Conservation (phyloP, 768 basidiomycete species). For the Lactarius indigo region DNA sequence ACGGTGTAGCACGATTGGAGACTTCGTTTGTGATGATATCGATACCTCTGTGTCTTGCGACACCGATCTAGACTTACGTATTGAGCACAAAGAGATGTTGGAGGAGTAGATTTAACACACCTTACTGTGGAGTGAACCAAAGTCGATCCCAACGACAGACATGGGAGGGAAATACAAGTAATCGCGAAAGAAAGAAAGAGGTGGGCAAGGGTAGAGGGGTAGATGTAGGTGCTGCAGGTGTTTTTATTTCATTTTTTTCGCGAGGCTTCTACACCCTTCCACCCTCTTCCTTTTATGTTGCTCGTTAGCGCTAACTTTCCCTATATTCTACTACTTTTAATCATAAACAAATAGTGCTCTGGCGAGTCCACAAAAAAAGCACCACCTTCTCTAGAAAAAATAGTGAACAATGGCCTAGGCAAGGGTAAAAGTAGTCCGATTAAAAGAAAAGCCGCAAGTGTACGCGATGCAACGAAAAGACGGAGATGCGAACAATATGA, state of each 20-base stretch:
- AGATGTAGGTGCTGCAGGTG: background rate
- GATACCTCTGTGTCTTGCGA: slow-evolving; percentile 92
- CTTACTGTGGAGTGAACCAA: slow-evolving; percentile 88
- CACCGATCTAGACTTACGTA: slow-evolving; percentile 68
- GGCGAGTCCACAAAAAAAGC: background rate
- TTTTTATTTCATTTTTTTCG: slow-evolving; percentile 26
- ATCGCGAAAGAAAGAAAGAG: slow-evolving; percentile 1
- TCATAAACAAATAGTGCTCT: background rate
- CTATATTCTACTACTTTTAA: background rate
- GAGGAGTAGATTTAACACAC: slow-evolving; percentile 37
- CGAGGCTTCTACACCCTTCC: slow-evolving; percentile 24
- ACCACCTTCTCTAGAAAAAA: no score
- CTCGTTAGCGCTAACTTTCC: background rate
- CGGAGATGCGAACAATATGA: background rate
- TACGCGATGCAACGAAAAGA: background rate
- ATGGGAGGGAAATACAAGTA: slow-evolving; percentile 38
- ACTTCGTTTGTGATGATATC: slow-evolving; percentile 99
- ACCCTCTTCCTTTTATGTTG: slow-evolving; percentile 1
- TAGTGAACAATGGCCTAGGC: background rate
- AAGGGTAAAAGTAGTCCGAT: background rate
- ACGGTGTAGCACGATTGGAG: slow-evolving; percentile 96
- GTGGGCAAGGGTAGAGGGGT: slow-evolving; percentile 10
- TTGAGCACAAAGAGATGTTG: slow-evolving; percentile 6
- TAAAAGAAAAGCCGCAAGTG: background rate
- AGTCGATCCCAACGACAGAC: slow-evolving; percentile 95